Base-by-base conservation (phyloP, 2,329 filamentous ascomycete species). In the Seiridium cupressi region DNA sequence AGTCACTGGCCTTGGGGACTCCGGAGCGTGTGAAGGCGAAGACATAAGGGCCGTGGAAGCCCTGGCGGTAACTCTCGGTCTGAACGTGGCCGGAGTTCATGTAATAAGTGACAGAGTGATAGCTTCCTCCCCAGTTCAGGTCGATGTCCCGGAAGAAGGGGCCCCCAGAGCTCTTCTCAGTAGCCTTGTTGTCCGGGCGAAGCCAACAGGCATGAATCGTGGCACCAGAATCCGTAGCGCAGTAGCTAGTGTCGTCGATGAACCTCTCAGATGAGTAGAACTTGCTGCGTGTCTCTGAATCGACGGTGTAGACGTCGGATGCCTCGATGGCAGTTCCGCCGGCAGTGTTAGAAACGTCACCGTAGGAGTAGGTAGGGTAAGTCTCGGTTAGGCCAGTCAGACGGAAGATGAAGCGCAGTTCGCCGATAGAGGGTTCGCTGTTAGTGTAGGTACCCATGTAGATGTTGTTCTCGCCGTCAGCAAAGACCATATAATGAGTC, bases 211-310 rank as follows among this genome's bases (percentile, higher is more conserved):
- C 76, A 67, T 74, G 60, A 6, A 67, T 60, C 6, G 62, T 66
- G 10, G 64, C 64, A 7, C 63, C 67, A 4, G 66, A 64, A 32
- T 71, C 68, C 1, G 71, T 74, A 68, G 77, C 62, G 64, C 84
- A 86, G 67, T 87, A 84, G 32, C 83, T 77, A 18, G 78, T 70
- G 63, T 88, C 82, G 60, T 87, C 85, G 61, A 88, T 86, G 68
- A 87, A 87, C 31, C 84, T 79, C 60, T 87, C 76, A 35, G 81
- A 83, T 0, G 82, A 85, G 70, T 85, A 88, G 74, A 87, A 87
- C 70, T 87, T 88, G 73, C 79, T 82, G 46, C 84, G 79, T 0
- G 84, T 87, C 64, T 87, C 74, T n/a, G 81, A 79, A 49, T 72
- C 70, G 8, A 86, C 82, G 8, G 79, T 59, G 63, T 77, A 86